Base-by-base conservation (phyloP, 768 basidiomycete species). In the Leucosporidium scottii region DNA sequence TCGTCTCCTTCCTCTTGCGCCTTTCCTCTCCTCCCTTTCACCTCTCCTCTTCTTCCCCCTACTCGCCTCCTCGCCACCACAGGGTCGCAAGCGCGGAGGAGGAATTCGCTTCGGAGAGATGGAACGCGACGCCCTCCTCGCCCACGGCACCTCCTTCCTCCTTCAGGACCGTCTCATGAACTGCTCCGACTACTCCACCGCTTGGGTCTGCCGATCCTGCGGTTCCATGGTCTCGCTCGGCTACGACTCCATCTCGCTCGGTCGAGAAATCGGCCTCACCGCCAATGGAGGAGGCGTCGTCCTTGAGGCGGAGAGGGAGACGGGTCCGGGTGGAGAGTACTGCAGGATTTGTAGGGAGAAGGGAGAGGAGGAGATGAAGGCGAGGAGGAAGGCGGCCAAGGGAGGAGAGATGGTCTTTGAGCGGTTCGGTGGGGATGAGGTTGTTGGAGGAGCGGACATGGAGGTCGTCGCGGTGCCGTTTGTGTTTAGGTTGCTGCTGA, bases 51-150 rank as follows among this genome's bases (percentile, higher is more conserved):
- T 30, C n/a, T 2, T 15, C 21, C 20, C 21, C 21, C 44, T 20
- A 48, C 53, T 53, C 44, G 44, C 17, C 4, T 57, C 18, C 20
- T 21, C 17, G 21, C 13, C 36, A 23, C n/a, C 61, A 54, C 78
- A 91, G 93, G 96, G 96, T 65, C 89, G 96, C 68, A 98, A 97
- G 84, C 89, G 93, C 63, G 91, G 90, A 54, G 96, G 96, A 75
- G 96, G 96, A 75, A 99, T 99, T 76, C 93, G 96, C 64, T 98
- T 99, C 77, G 96, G 96, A 74, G 96, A 99, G 81, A 99, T 99
- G 96, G 96, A 99, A 79, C 89, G 96, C 62, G 96, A 99, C 77
- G 96, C 96, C 17, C 84, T 99, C 61, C 93, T 99, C 73, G 96
- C 96, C 4, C 96, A 99, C 79, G 96, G 96, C 55, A 96, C 96